Base-by-base conservation (phyloP, 371 early-diverging fungal species). In the Zychaea mexicana region DNA sequence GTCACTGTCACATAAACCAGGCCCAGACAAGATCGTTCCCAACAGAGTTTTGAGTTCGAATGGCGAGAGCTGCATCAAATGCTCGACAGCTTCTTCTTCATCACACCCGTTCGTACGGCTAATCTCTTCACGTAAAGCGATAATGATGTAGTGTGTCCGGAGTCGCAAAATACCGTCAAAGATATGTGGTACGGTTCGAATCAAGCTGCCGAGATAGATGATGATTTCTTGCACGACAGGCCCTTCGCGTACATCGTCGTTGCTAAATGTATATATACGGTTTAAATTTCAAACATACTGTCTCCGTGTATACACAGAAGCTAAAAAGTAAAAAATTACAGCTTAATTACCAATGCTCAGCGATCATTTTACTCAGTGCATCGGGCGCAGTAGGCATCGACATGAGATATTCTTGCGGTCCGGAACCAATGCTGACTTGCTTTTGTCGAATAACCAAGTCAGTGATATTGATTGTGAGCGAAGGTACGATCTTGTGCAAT, bases 161-260 rank as follows among this genome's bases (percentile, higher is more conserved):
- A 95, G 77, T 17, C 92, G 83, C 74, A 93, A 79, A 63, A 95
- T 93, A 33, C 94, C 94, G 15, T 91, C 89, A 80, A 95, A 93
- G 75, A 93, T 77, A 7, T 72, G 66, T 0, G 93, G 91, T 13
- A 78, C 76, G 10, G 88, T 81, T 2, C 92, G 84, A 24, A 93
- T 88, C 46, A 94, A 85, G 24, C 87, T 87, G 1, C 93, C 93
- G 4, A 93, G 78, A 55, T 88, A 91, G 15, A 91, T 91, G 24
- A 95, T 73, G 36, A 94, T 83, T 74, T 94, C 96, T 63, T 94
- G 94, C 0, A 93, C 92, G 0, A 95, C 82, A 0, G 94, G 91
- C 0, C 89, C 94, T 62, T 94, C 94, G 33, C 94, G 90, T 2
- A 92, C 85, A 73, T 95, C 96, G 42, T 83, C 94, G 61, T 73